Percentiles rank a stretch among this genome's conserved stretches.
Conservation (phyloP, 495 filamentous ascomycete genomes). For the Annulohypoxylon maeteangense region DNA sequence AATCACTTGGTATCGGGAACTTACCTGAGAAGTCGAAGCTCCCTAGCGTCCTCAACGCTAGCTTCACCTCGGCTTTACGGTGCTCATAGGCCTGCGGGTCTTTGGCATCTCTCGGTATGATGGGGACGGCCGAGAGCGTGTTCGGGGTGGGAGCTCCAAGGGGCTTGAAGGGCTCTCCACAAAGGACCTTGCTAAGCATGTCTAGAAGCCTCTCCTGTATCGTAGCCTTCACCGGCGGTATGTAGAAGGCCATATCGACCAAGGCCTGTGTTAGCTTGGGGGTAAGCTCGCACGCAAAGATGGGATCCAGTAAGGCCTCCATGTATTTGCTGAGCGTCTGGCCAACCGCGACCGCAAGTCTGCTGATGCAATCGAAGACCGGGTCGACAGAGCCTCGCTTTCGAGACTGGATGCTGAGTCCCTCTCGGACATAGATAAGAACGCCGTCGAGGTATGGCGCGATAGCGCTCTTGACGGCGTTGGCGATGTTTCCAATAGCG, state of each 20-base stretch:
- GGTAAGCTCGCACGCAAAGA: conserved; percentile 94
- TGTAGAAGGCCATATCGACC: conserved; percentile 98
- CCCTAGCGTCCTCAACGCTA: conserved; percentile 91
- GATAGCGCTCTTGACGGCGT: conserved; percentile 91
- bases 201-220: conserved; percentile 95
- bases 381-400: conserved; percentile 85
- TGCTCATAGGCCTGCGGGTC: conserved; percentile 77
- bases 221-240: conserved; percentile 88
- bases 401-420: conserved; percentile 79
- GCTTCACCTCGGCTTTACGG: conserved; percentile 86
- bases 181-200: conserved; percentile 92
- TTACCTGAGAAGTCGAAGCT: conserved; percentile 91
- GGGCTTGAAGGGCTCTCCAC: conserved; percentile 89
- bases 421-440: conserved; percentile 89
- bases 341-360: conserved; percentile 92
- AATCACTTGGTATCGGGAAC: conserved; percentile 23
- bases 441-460: conserved; percentile 95
- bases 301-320: conserved; percentile 92
- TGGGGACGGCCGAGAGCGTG: conserved; percentile 74
- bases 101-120: conserved; percentile 86
- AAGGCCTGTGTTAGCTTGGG: conserved; percentile 92
- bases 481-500: conserved; percentile 95
- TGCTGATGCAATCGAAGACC: conserved; percentile 97
- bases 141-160: conserved; percentile 81
- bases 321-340: conserved; percentile 98